These are phyloP conservation scores for Yarrowia sp. DNA, from an alignment of 805 yeast genomes.

Conservation along the genomic window DNA sequence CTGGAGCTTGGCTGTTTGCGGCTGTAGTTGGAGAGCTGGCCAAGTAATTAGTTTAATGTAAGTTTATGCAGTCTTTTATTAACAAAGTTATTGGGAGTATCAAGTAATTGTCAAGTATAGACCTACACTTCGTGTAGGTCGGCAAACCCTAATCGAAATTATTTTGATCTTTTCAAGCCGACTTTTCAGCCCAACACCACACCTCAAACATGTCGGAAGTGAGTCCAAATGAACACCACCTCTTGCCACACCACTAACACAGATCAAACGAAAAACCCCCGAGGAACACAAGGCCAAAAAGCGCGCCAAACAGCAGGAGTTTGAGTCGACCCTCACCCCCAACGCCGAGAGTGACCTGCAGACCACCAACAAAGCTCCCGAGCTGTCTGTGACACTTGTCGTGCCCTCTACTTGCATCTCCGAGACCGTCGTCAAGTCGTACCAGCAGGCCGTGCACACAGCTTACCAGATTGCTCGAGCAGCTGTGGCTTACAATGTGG, in stretches of 20 bases:
- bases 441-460: constrained; percentile 69
- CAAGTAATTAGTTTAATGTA: not conserved
- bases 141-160: constrained; percentile 5
- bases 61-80: too few relatives aligned
- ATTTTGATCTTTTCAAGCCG: constrained; percentile 1
- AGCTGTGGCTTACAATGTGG: constrained; percentile 65
- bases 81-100: too few relatives aligned
- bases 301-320: constrained; percentile 13
- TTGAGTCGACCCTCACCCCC: constrained; percentile 14
- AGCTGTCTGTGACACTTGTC: not conserved
- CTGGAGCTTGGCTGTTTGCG: constrained; percentile 21
- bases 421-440: constrained; percentile 53
- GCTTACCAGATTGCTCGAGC: constrained; percentile 79
- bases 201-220: constrained; percentile 18
- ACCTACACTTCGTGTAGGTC: too few relatives aligned
- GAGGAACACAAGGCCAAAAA: constrained; percentile 22
- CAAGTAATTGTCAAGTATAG: too few relatives aligned
- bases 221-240: not conserved
- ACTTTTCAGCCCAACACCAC: not conserved
- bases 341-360: not conserved
- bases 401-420: constrained; percentile 68
- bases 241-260: not conserved
- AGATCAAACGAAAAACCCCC: constrained; percentile 7
- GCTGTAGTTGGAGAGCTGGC: not conserved
- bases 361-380: not conserved